Base-by-base conservation (phyloP, 345 rosid genomes). In the Trapa bicornis region DNA sequence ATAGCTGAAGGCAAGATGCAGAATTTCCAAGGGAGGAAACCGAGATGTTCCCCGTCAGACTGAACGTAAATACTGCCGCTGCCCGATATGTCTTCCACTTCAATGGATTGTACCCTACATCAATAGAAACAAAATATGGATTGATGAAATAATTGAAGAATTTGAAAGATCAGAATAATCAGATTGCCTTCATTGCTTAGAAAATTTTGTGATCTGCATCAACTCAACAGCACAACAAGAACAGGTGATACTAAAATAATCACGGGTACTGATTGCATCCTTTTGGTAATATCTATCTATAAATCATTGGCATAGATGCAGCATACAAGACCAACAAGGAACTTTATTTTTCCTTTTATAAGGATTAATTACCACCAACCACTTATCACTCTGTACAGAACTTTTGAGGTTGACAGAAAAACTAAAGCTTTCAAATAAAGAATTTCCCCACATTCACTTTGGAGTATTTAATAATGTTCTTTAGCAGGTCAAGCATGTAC, bases 11-110 rank as follows among this genome's bases (percentile, higher is more conserved):
- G 93, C 70, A 91, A 68, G 64, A 94, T 71, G 64, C 70, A 69
- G 47, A 94, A 81, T 82, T 85, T 91, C 81, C 88, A 71, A 36
- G 97, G 99, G 68, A 91, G 90, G 69, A 84, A 89, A 38, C 99
- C 99, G 68, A 94, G 76, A 76, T 86, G 77, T 66, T 94, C 97
- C 57, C 99, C 99, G 70, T 94, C 99, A 32, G 97, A 94, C 72
- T 94, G 99, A 65, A 94, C 84, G 68, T 72, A 94, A 70, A 91
- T 81, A 73, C 71, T 72, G 61, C 82, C 83, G 53, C 79, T 68
- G 35, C 83, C 83, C 38, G 89, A 77, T 60, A 88, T 73, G 69
- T 88, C 86, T 69, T 87, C 85, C 65, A 94, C 87, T 81, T 91
- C 93, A 36, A 94, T 84, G 6, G 95, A 83, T 64, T 68, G 75